phyloP scores from a whole-genome alignment of 148 eudicot genomes.

The Fagopyrum tataricum region DNA sequence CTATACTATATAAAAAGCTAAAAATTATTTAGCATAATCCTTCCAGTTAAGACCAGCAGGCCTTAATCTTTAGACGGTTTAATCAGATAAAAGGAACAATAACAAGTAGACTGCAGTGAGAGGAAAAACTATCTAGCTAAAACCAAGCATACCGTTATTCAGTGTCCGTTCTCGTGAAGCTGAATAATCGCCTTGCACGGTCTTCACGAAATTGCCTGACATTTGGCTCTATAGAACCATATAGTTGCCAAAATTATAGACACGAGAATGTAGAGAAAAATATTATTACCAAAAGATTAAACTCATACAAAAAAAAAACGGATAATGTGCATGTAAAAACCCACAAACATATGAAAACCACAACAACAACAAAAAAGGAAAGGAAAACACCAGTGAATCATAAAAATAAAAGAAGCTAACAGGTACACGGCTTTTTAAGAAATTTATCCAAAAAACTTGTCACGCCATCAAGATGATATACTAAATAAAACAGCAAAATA shows the following conservation, averaged over 20 bases:
- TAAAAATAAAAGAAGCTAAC: not conserved
- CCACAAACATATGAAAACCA: no score
- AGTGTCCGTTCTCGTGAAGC: constrained; percentile 61
- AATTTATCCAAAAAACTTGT: not conserved
- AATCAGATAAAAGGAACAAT: not conserved
- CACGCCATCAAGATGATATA: not conserved
- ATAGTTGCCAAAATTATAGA: not conserved
- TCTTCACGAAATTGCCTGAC: constrained; percentile 40
- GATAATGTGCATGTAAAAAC: no score
- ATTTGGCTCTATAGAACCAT: constrained; percentile 31
- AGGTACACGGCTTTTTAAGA: not conserved
- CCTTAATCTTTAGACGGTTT: not conserved
- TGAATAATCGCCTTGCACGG: constrained; percentile 39
- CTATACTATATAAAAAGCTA: not conserved
- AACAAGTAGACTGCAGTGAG: not conserved
- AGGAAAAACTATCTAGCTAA: not conserved
- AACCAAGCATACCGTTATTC: constrained; percentile 35
- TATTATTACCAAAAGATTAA: not conserved
- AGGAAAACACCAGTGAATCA: not conserved
- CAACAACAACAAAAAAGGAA: no score
- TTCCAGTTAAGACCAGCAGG: not conserved
- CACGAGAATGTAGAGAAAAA: not conserved
- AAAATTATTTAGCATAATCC: not conserved
- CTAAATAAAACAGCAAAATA: not conserved
- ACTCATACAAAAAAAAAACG: not conserved